Evolutionary conservation across 148 eudicot species (phyloP).

Genomic region (Cornus kousa): DNA sequence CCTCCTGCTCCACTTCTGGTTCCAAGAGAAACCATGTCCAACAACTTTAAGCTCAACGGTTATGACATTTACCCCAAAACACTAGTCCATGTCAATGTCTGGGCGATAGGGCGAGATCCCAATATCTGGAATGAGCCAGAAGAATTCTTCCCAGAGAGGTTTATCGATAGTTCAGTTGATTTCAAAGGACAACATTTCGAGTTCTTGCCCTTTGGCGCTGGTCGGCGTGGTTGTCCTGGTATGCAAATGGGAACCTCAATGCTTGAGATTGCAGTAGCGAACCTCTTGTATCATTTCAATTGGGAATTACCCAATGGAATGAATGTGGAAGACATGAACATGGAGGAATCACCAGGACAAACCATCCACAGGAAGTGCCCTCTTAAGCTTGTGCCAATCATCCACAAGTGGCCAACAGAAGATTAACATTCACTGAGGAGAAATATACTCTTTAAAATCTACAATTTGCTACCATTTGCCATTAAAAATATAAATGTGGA

Average conservation of each 20-base stretch:
- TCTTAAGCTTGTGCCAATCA: background rate
- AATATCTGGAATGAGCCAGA: background rate
- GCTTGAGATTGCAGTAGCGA: background rate
- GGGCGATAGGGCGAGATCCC: background rate
- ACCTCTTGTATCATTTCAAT: background rate
- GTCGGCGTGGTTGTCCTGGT: background rate
- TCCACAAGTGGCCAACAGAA: background rate
- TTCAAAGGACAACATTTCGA: background rate
- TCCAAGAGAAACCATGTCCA: constrained; percentile 1
- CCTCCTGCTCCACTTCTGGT: background rate
- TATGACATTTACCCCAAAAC: background rate
- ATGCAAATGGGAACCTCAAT: background rate
- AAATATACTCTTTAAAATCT: too few relatives aligned
- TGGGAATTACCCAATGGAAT: background rate
- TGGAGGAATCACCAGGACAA: background rate
- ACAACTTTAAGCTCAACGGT: background rate
- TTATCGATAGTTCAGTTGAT: background rate
- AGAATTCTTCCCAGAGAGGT: background rate
- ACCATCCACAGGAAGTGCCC: background rate
- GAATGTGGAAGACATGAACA: background rate
- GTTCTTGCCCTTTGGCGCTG: background rate
- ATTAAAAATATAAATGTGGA: too few relatives aligned
- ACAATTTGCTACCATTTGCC: too few relatives aligned
- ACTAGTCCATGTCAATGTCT: background rate
- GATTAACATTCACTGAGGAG: background rate